Evolutionary conservation across 805 yeast genomes (phyloP).

Genomic region (Ogataea chonburiensis): DNA sequence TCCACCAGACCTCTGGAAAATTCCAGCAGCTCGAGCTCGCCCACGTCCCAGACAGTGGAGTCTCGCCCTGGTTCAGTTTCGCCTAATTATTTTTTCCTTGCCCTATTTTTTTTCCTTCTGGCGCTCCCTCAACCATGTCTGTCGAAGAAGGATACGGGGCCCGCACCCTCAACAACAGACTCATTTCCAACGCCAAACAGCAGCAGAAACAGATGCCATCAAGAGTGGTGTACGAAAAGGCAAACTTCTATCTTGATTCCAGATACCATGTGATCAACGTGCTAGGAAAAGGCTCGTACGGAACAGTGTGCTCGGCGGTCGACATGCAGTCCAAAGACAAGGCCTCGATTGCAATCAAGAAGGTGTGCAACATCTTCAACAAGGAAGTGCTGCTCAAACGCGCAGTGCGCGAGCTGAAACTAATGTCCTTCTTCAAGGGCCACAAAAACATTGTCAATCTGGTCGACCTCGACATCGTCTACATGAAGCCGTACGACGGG

Average conservation of each 20-base stretch:
- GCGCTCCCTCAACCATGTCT: slow-evolving; percentile 14
- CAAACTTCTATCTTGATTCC: slow-evolving; percentile 60
- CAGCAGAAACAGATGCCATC: slow-evolving; percentile 15
- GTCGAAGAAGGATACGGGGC: slow-evolving; percentile 17
- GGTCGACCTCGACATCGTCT: slow-evolving; percentile 70
- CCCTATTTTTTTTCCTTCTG: slow-evolving; percentile 13
- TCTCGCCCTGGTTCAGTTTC: slow-evolving; percentile 32
- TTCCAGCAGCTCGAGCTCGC: slow-evolving; percentile 72
- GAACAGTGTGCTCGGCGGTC: slow-evolving; percentile 75
- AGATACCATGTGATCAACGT: slow-evolving; percentile 57
- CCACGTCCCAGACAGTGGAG: slow-evolving; percentile 50
- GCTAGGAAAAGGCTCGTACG: slow-evolving; percentile 85
- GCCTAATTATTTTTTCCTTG: slow-evolving; percentile 15
- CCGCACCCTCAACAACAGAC: slow-evolving; percentile 17
- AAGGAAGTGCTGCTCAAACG: slow-evolving; percentile 68
- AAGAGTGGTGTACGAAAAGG: slow-evolving; percentile 44
- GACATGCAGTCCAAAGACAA: slow-evolving; percentile 44
- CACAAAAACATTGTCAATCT: slow-evolving; percentile 78
- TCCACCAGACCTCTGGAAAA: slow-evolving; percentile 74
- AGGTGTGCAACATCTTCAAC: slow-evolving; percentile 67
- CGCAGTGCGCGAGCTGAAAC: slow-evolving; percentile 78
- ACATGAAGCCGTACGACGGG: slow-evolving; percentile 72
- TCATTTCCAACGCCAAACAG: slow-evolving; percentile 15
- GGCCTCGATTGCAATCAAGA: slow-evolving; percentile 68
- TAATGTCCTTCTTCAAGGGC: slow-evolving; percentile 81